Conservation (phyloP, 1,284 basidiomycete species). For the Prillingera fragicola region DNA sequence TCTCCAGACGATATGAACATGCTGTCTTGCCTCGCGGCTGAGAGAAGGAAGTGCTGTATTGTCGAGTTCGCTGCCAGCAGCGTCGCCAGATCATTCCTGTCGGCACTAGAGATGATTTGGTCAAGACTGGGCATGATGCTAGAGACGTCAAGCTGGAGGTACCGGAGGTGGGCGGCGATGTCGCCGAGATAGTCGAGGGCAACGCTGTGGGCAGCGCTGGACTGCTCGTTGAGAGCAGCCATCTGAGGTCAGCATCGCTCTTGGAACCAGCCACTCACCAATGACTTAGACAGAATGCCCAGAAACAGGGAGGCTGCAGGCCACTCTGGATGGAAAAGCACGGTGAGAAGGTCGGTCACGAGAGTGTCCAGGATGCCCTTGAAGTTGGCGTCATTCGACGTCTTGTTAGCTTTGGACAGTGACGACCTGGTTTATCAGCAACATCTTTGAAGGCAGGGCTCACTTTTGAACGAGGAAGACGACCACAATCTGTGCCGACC, state of each 20-base stretch:
- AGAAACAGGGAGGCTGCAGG: conserved; percentile 81
- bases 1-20: conserved; percentile 35
- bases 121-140: conserved; percentile 55
- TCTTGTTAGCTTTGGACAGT: conserved; percentile 72
- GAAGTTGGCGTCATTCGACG: conserved; percentile 83
- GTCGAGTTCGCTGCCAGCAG: conserved; percentile 50
- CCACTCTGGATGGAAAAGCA: conserved; percentile 94
- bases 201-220: conserved; percentile 74
- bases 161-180: conserved; percentile 76
- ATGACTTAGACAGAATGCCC: conserved; percentile 68
- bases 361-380: conserved; percentile 83
- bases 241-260: conserved; percentile 53
- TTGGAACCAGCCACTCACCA: conserved; percentile 55
- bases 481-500: conserved; percentile 75
- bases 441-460: conserved; percentile 10
- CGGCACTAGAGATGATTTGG: conserved; percentile 59
- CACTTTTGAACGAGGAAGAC: conserved; percentile 75
- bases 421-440: conserved; percentile 17
- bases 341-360: conserved; percentile 78
- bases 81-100: conserved; percentile 55
- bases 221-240: conserved; percentile 71
- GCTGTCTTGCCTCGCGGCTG: conserved; percentile 29
- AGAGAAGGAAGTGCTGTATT: conserved; percentile 51
- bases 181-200: conserved; percentile 88
- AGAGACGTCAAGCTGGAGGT: conserved; percentile 40